These are phyloP conservation scores for Pholiota adiposa DNA, from an alignment of 1,284 basidiomycete species.

Conservation along the genomic window DNA sequence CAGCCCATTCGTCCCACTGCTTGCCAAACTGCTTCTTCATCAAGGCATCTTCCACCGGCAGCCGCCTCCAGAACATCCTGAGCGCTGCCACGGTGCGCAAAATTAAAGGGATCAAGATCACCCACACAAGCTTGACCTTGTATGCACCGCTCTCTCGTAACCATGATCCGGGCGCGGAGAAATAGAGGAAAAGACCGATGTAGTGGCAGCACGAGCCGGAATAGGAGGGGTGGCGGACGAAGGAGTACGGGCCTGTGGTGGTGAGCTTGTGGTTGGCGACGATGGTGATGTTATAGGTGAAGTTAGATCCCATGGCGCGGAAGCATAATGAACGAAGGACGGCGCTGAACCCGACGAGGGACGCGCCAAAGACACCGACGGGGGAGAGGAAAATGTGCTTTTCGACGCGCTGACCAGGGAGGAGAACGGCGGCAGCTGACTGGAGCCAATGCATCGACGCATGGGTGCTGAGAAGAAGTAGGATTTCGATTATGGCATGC, in stretches of 20 bases:
- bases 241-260: background rate
- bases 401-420: background rate
- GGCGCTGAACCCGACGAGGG: background rate
- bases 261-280: background rate
- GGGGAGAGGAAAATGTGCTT: background rate
- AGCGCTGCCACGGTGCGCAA: background rate
- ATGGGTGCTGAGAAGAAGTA: background rate
- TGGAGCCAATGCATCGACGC: background rate
- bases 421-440: background rate
- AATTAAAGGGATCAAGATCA: background rate
- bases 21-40: background rate
- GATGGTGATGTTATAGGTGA: background rate
- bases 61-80: background rate
- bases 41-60: background rate
- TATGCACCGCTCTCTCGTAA: background rate
- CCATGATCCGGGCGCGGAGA: background rate
- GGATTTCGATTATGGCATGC: background rate
- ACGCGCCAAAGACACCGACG: background rate
- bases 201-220: background rate
- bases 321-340: conserved; percentile 2
- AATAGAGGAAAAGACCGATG: background rate
- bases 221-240: background rate
- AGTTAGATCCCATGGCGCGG: conserved; percentile 1
- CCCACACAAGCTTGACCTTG: background rate
- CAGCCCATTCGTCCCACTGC: conserved; percentile 4